These are phyloP conservation scores for Clitopilus passeckerianus DNA, from an alignment of 768 basidiomycete genomes.

Conservation along the genomic window DNA sequence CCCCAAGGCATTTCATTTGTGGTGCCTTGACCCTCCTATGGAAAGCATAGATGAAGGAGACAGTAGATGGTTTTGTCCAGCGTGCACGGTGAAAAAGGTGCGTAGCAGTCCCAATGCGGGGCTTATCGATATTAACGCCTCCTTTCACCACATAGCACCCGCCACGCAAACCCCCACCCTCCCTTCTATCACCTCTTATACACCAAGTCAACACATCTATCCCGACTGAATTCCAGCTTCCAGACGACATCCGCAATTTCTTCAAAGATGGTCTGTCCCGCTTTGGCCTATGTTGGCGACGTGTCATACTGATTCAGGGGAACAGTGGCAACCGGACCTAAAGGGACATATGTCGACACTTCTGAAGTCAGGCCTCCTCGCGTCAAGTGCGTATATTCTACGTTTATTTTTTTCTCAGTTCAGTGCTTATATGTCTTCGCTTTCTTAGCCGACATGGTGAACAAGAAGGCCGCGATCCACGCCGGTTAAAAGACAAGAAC, in stretches of 20 bases:
- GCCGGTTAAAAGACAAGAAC: slow-evolving; percentile 81
- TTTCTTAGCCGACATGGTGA: slow-evolving; percentile 71
- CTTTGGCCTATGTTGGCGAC: neutral
- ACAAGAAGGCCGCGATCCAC: slow-evolving; percentile 86
- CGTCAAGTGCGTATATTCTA: slow-evolving; percentile 60
- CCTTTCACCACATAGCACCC: slow-evolving; percentile 46
- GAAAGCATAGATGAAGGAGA: slow-evolving; percentile 84
- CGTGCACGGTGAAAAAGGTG: slow-evolving; percentile 66
- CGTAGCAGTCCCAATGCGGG: slow-evolving; percentile 16
- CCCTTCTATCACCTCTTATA: slow-evolving; percentile 70
- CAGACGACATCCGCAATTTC: slow-evolving; percentile 74
- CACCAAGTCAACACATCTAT: slow-evolving; percentile 62
- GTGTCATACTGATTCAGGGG: slow-evolving; percentile 10
- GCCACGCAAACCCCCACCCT: slow-evolving; percentile 57
- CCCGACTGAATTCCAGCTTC: slow-evolving; percentile 82
- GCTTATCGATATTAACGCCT: slow-evolving; percentile 11
- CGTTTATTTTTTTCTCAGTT: slow-evolving; percentile 6
- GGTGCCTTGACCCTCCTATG: slow-evolving; percentile 95
- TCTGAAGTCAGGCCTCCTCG: slow-evolving; percentile 74
- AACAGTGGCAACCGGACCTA: slow-evolving; percentile 71
- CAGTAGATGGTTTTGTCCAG: slow-evolving; percentile 78
- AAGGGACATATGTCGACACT: slow-evolving; percentile 80
- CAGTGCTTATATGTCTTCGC: slow-evolving; percentile 6
- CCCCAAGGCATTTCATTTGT: slow-evolving; percentile 91
- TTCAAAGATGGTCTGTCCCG: slow-evolving; percentile 78